Percentiles rank a stretch among this genome's conserved stretches.
Conservation (phyloP, 2,329 filamentous ascomycete species). For the Colletotrichum cereale region DNA sequence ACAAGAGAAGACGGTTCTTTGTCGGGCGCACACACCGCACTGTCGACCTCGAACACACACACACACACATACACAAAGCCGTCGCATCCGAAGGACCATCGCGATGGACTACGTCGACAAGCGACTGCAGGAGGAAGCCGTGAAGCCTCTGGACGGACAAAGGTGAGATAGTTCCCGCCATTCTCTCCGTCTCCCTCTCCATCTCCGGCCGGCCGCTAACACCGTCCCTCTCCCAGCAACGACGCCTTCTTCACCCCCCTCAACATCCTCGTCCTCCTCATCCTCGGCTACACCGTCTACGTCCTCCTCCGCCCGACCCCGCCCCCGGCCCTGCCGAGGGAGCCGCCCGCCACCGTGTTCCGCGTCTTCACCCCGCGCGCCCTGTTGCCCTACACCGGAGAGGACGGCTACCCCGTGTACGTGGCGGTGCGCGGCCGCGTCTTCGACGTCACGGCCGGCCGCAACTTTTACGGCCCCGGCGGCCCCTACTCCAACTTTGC, state of each 20-base stretch:
- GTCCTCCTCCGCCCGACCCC: slow-evolving; percentile 63
- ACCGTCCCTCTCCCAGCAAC: slow-evolving; percentile 43
- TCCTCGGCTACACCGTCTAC: slow-evolving; percentile 71
- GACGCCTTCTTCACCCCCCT: slow-evolving; percentile 69
- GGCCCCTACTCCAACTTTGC: slow-evolving; percentile 98
- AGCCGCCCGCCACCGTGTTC: slow-evolving; percentile 72
- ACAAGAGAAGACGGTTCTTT: background rate
- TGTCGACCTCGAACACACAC: background rate
- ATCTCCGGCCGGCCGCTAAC: background rate
- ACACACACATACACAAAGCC: background rate
- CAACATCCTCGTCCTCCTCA: slow-evolving; percentile 70
- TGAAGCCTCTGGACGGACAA: slow-evolving; percentile 51
- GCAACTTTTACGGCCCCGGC: slow-evolving; percentile 96
- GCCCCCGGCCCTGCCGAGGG: slow-evolving; percentile 61
- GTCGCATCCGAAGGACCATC: background rate
- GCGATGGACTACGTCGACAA: slow-evolving; percentile 70
- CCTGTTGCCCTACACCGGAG: slow-evolving; percentile 88
- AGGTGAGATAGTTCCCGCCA: slow-evolving; percentile 47
- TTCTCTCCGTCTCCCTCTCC: background rate
- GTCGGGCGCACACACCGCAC: background rate
- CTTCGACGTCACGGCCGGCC: slow-evolving; percentile 88
- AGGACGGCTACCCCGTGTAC: slow-evolving; percentile 80
- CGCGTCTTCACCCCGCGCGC: slow-evolving; percentile 80
- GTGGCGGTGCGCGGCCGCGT: slow-evolving; percentile 91
- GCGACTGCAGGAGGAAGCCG: slow-evolving; percentile 66